Base-by-base conservation (phyloP, 495 filamentous ascomycete species). In the Penicillium canescens region DNA sequence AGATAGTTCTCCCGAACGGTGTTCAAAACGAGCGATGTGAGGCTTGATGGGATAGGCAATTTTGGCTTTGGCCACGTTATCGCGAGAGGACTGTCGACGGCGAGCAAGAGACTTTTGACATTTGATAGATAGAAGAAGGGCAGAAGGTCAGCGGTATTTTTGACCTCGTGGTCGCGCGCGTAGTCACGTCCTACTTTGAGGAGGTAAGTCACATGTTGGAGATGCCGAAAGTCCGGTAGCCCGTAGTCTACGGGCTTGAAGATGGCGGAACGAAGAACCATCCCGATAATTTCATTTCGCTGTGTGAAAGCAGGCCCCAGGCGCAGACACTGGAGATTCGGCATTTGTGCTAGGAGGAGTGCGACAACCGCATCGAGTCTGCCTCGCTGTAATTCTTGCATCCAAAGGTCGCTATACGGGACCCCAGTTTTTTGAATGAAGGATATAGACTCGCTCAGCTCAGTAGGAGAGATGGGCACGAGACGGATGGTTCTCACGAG, bases 351-450 rank as follows among this genome's bases (percentile, higher is more conserved):
- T 14, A 61, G 13, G 24, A 65, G 42, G 21, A 65, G 33, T 7
- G 61, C 61, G n/a, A 65, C 41, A 31, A 61, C 34, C 8, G 57
- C 61, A 54, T 65, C 57, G 20, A 55, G 45, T 40, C 51, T 50
- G 33, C 55, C 55, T 26, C 43, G n/a, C 9, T 33, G 48, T 31
- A 65, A 21, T 40, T 42, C 55, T 16, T 54, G 47, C 11, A 56
- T 56, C 61, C 61, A 65, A 18, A 16, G n/a, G 13, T 54, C 44
- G 28, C 18, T 45, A 43, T 50, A 56, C 12, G 57, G 55, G 14
- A 65, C 48, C 20, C 46, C 35, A 18, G 55, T 59, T n/a, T 38
- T 31, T 11, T 34, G 36, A 35, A 61, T 54, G 26, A 56, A 61
- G 14, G 33, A 40, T 3, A 54, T 41, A 9, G 35, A 13, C 26